Evolutionary conservation across 768 basidiomycete species (phyloP).

Genomic region (Tulasnella sp.): DNA sequence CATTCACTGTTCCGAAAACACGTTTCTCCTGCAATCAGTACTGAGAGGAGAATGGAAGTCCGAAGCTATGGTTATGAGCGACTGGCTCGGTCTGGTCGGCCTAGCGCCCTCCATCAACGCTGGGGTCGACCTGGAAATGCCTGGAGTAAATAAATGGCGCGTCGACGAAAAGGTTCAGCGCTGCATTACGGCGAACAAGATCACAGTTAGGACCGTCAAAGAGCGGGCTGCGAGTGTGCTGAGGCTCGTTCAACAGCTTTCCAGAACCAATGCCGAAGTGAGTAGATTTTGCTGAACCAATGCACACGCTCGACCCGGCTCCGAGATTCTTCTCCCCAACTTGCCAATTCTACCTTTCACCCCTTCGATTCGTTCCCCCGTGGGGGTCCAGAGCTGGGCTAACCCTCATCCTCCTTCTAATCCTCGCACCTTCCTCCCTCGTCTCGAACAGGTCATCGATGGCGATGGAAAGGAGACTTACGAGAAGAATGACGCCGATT

Average conservation of each 20-base stretch:
- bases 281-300: conserved; percentile 34
- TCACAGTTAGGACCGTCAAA: conserved; percentile 30
- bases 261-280: conserved; percentile 60
- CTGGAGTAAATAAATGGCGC: conserved; percentile 38
- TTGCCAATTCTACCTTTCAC: neutral
- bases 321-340: conserved; percentile 31
- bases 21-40: conserved; percentile 49
- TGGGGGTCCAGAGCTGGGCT: neutral
- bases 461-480: conserved; percentile 61
- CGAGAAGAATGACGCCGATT: conserved; percentile 60
- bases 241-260: conserved; percentile 59
- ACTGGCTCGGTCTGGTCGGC: conserved; percentile 51
- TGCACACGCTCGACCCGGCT: neutral
- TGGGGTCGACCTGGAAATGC: conserved; percentile 63
- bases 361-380: conserved; percentile 39
- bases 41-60: conserved; percentile 63
- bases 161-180: conserved; percentile 21
- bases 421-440: conserved; percentile 49
- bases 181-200: conserved; percentile 44
- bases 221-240: conserved; percentile 29
- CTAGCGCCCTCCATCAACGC: conserved; percentile 50
- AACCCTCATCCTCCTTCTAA: conserved; percentile 37
- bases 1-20: conserved; percentile 54
- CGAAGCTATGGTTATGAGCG: conserved; percentile 58
- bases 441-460: conserved; percentile 34